Evolutionary conservation across 2,329 filamentous ascomycete genomes (phyloP), one percentile per base, ranked within the genome.

Genomic region (Aspergillus glaucus): DNA sequence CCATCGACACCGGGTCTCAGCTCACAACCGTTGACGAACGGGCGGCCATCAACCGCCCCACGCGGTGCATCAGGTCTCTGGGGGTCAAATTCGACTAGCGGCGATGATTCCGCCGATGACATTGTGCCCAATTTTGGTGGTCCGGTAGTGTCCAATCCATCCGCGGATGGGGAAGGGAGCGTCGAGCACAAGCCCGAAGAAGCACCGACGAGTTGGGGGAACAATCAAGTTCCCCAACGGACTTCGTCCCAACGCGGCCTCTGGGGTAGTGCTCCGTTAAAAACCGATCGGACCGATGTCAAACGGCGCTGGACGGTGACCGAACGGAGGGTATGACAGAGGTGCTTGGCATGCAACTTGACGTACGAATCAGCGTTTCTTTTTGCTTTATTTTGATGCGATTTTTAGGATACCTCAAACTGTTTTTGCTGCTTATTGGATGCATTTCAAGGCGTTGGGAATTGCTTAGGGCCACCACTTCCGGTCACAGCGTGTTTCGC

Each of bases 301-400:
- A 64, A 62, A 46, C 62, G 68, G 43, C 63, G 68, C 46, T 71
- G 68, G 68, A 70, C 68, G 2, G 59, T 71, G 44, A 58, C 65
- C 7, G 68, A 71, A 50, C 61, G 60, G 37, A 56, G 57, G 9
- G 40, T 49, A 39, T 55, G 40, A 50, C 3, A 43, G 22, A 26
- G 12, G 7, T 9, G 21, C 22, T 26, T 15, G 21, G 22, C 22
- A 40, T 14, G 3, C 22, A 6, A 28, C 43, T 34, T 30, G 37
- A 39, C 30, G 30, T 12, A 30, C 26, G 26, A 30, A 30, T 30
- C 26, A 30, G 22, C 32, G 28, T 39, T 34, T 24, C 40, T 43
- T 9, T 43, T 39, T 43, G 50, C 45, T 44, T 28, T 43, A 41
- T 21, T 43, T 37, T 48, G 41, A 17, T 45, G 26, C 19, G 6